A percentile compares a stretch with the other conserved stretches of the same genome.
Evolutionary conservation across 2,329 filamentous ascomycete species (phyloP).

Genomic region (Lojkania enalia): DNA sequence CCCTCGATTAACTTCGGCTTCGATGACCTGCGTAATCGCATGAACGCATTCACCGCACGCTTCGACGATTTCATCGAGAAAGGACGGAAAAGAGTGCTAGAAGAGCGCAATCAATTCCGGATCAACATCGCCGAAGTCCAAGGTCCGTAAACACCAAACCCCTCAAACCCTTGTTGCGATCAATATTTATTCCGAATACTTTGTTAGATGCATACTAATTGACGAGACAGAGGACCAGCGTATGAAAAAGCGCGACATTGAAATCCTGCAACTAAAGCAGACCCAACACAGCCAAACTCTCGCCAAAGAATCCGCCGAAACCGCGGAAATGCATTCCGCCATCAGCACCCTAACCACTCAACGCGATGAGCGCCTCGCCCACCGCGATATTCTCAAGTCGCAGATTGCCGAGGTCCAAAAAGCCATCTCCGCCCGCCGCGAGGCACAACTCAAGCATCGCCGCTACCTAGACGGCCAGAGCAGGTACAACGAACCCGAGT

Average conservation of each 20-base stretch:
- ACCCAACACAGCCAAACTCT: slow-evolving; percentile 72
- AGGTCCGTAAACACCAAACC: slow-evolving; percentile 56
- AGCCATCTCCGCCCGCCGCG: slow-evolving; percentile 69
- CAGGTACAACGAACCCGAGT: slow-evolving; percentile 86
- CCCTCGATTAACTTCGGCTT: slow-evolving; percentile 95
- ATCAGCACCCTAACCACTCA: slow-evolving; percentile 61
- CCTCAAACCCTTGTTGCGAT: neutral
- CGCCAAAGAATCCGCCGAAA: slow-evolving; percentile 77
- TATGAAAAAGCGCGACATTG: slow-evolving; percentile 84
- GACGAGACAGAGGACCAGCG: slow-evolving; percentile 76
- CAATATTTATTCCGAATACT: too few species aligned
- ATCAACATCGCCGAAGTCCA: slow-evolving; percentile 88
- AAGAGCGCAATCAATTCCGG: slow-evolving; percentile 92
- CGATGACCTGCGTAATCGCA: slow-evolving; percentile 90
- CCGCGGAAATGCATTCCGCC: slow-evolving; percentile 63
- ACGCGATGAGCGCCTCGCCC: slow-evolving; percentile 58
- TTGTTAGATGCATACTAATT: slow-evolving; percentile 11
- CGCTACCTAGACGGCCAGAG: slow-evolving; percentile 79
- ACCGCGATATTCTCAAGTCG: slow-evolving; percentile 59
- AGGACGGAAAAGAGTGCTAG: slow-evolving; percentile 83
- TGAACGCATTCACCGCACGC: slow-evolving; percentile 85
- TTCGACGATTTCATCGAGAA: slow-evolving; percentile 96
- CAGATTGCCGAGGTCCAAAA: slow-evolving; percentile 68
- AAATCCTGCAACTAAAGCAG: slow-evolving; percentile 75
- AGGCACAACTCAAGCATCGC: slow-evolving; percentile 73